Evolutionary conservation across 2,329 filamentous ascomycete genomes (phyloP), one percentile per base, ranked within the genome.

Genomic region (Domatiomyces globalis): DNA sequence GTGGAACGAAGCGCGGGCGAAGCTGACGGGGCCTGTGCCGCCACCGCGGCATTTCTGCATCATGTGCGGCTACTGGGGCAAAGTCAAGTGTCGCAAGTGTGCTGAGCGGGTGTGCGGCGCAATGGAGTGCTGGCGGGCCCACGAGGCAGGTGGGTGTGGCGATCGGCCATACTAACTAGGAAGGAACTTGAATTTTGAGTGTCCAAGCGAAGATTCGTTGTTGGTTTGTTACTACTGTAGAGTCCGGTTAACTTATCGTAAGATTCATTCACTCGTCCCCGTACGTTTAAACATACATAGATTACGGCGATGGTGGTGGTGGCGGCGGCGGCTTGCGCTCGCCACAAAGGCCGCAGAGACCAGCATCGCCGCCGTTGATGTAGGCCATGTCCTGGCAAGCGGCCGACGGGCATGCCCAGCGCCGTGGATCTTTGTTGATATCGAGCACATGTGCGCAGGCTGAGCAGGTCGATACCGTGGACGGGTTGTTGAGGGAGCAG

Each of bases 401-500:
- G 2, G 64, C 62, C 56, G 74, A 78, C 44, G 63, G 65, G 63
- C 85, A 90, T 46, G 67, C 67, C 85, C 86, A 90, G n/a, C 76
- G 67, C 17, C 71, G 67, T 0, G 73, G 67, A 45, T 81, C 71
- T 48, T 74, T 73, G 0, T 67, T 62, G 0, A 72, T 67, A 45
- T 77, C 72, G 1, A 90, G 67, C 1, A 89, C 84, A 57, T 90
- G 79, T 20, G 80, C 76, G 64, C 87, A 92, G 49, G 82, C 74
- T 6, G 66, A 67, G 64, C 87, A 92, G 3, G 78, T 84, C 1
- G 79, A 66, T 6, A 77, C 69, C 7, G 63, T 60, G 0, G 62
- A 46, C 5, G 73, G 68, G 62, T 87, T 89, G 48, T 70, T 68
- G 48, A 84, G 77, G 0, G 85, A 87, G 65, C 87, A 94, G 50